These are phyloP conservation scores for Blastobotrys elegans DNA, from an alignment of 1,139 yeast species.

Conservation along the genomic window DNA sequence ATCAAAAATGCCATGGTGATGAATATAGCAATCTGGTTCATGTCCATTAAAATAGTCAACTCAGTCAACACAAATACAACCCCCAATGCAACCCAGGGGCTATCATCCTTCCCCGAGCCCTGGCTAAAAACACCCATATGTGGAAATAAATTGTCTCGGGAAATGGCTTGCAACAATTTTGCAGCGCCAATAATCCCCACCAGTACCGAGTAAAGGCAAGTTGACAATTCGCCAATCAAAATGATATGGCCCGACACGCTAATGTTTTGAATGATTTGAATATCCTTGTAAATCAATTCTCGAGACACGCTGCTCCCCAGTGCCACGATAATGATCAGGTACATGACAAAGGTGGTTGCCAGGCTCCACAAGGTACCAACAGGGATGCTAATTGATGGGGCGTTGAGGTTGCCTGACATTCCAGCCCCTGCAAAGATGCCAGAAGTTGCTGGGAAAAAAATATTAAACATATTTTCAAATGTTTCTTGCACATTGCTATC, in stretches of 20 bases:
- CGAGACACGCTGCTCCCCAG: slow-evolving; percentile 81
- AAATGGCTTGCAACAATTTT: slow-evolving; percentile 80
- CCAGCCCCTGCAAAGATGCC: slow-evolving; percentile 99
- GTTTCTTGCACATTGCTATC: slow-evolving; percentile 62
- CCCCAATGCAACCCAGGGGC: slow-evolving; percentile 59
- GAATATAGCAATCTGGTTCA: slow-evolving; percentile 88
- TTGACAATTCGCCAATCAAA: slow-evolving; percentile 79
- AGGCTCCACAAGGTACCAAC: slow-evolving; percentile 84
- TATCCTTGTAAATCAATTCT: slow-evolving; percentile 64
- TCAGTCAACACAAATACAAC: slow-evolving; percentile 82
- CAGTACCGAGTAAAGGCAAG: slow-evolving; percentile 84
- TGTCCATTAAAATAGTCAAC: slow-evolving; percentile 76
- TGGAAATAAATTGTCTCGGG: slow-evolving; percentile 80
- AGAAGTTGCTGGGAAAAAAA: slow-evolving; percentile 97
- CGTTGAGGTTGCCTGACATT: slow-evolving; percentile 89
- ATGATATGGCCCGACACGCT: slow-evolving; percentile 63
- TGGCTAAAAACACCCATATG: slow-evolving; percentile 58
- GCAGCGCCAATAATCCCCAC: slow-evolving; percentile 97
- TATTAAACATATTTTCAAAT: slow-evolving; percentile 81
- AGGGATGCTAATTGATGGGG: slow-evolving; percentile 86
- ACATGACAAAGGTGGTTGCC: slow-evolving; percentile 65
- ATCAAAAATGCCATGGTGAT: slow-evolving; percentile 95
- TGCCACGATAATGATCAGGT: slow-evolving; percentile 68
- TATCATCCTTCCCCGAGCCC: slow-evolving; percentile 37
- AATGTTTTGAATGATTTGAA: slow-evolving; percentile 78